Conservation (phyloP, 2,329 filamentous ascomycete genomes). For the Clonostachys rosea region DNA sequence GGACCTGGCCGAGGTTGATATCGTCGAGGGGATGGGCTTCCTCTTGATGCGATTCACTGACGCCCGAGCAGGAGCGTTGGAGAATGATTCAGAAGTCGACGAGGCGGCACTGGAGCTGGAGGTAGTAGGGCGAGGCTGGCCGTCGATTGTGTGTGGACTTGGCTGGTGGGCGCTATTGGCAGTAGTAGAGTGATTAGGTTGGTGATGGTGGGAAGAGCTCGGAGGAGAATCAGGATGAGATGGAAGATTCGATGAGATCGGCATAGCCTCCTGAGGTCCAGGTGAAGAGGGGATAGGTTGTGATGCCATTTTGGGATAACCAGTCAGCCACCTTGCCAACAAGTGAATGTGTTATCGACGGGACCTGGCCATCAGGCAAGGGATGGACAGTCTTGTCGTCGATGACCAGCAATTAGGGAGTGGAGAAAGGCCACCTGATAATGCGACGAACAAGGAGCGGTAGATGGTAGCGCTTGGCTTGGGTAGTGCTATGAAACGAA, state of each 20-base stretch:
- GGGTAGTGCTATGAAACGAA: too few species aligned
- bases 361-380: constrained; percentile 2
- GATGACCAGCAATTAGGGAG: too few species aligned
- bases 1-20: constrained; percentile 40
- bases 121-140: background rate
- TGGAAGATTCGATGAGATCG: background rate
- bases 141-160: background rate
- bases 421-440: too few species aligned
- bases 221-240: background rate
- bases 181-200: constrained; percentile 3
- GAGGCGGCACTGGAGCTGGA: background rate
- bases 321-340: background rate
- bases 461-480: too few species aligned
- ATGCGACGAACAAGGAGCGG: too few species aligned
- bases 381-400: too few species aligned
- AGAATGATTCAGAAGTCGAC: constrained; percentile 2
- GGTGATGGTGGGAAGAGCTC: constrained; percentile 4
- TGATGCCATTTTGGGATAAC: constrained; percentile 13
- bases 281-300: constrained; percentile 3
- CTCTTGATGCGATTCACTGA: constrained; percentile 41
- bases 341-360: constrained; percentile 1
- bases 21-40: constrained; percentile 53
- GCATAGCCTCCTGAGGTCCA: background rate
- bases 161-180: constrained; percentile 3
- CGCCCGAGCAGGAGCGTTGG: constrained; percentile 8